Base-by-base conservation (phyloP, 2,329 filamentous ascomycete genomes). In the Pleurostoma richardsiae region DNA sequence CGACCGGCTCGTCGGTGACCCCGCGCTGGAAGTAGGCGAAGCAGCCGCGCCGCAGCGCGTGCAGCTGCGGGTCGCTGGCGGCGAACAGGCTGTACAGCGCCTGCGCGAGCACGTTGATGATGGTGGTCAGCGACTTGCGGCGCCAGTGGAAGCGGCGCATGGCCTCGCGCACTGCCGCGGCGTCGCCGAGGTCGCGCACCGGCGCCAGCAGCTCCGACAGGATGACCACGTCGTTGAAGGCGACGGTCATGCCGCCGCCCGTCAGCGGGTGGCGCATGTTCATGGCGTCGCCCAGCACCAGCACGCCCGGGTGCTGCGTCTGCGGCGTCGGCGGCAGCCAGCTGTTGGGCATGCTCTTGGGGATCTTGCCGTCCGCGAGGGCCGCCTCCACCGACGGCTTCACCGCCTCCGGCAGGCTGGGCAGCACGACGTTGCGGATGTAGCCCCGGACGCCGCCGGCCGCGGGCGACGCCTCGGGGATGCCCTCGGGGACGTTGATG, bases 261-360 rank as follows among this genome's bases (percentile, higher is more conserved):
- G 94, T 99, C 10, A 99, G 77, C 2, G 94, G 94, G 69, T 99
- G 94, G n/a, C 94, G 88, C 94, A 99, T 99, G 73, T 99, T 99
- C 77, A 95, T 85, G 10, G 94, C 92, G 64, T 99, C 94, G 49
- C 94, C 94, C 6, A 97, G 77, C 33, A 99, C 73, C 42, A 96
- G 76, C 50, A 96, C 70, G 4, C 89, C 89, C 2, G 83, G 80
- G 8, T 79, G 78, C 40, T 76, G 42, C 4, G 59, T 59, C 50
- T 86, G 87, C 40, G 68, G 70, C 1, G 82, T 79, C 0, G 94
- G 82, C 4, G 94, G 91, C 3, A 99, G 80, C 76, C 88, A 99
- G 51, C 86, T 92, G 69, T 97, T 99, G 44, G 94, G 94, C 94
- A 99, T 99, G 56, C 83, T 89, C 52, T 69, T 68, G 11, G 90